Evolutionary conservation across 2,329 filamentous ascomycete genomes (phyloP), one percentile per base, ranked within the genome.

Genomic region (Alternaria solani): DNA sequence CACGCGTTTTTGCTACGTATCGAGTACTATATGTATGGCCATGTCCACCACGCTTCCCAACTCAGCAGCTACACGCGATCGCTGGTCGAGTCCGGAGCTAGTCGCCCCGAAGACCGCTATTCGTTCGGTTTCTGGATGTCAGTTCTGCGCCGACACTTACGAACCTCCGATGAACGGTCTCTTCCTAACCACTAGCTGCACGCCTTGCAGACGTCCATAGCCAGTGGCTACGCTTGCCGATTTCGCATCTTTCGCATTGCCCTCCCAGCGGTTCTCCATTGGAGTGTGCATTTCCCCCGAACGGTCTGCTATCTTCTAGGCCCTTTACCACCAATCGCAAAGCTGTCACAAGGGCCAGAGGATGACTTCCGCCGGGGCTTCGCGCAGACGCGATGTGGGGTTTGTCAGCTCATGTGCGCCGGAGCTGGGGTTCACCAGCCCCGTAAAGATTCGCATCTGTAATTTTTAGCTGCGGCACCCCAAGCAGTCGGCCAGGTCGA

Each of bases 331-430:
- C 63, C 59, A 67, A 64, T 63, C 23, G 36, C 43, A 56, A 38
- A 39, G 9, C 18, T 23, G 26, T 25, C 20, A 48, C 46, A 46
- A 49, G 44, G 38, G 38, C 44, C 58, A 60, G 55, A 52, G 46
- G 46, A 56, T 44, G 43, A 57, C 36, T 23, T 52, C 38, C 28
- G 43, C 52, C 44, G 43, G 26, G 39, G n/a, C 63, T 51, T 57
- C 43, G 41, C 51, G 52, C 56, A 59, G 59, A 42, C 25, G 32
- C 51, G 23, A 54, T 56, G 63, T 64, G 65, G 63, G 52, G 65
- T 68, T 67, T 63, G 64, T 69, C 67, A 69, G 68, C 66, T 55
- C 55, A 46, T 28, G 25, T 18, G 36, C 36, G 20, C 39, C 25
- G 39, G 39, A 18, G 53, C 25, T 54, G 32, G 46, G 34, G 55